Evolutionary conservation across 1,284 basidiomycete genomes (phyloP), one percentile per base, ranked within the genome.

Genomic region (Malassezia arunalokei): DNA sequence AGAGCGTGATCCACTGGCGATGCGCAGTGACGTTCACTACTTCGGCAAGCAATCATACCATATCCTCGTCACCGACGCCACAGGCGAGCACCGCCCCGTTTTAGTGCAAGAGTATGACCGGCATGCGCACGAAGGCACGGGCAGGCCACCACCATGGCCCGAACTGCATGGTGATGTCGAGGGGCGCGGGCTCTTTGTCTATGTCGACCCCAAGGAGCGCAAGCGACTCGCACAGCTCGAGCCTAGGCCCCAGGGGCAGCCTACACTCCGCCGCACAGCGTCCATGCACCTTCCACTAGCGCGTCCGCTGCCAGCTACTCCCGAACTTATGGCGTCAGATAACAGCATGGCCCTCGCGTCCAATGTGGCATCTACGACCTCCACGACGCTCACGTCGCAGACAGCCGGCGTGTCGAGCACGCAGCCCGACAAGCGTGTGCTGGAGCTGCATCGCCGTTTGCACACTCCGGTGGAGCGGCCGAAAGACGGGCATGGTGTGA

Each of bases 261-360:
- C 47, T 33, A 30, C 45, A 4, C 77, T 89, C 40, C 80, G 86
- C 47, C 81, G 86, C 7, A 80, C 83, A 0, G 82, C 82, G 5
- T 89, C 86, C 17, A 79, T 89, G 79, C 83, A 79, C 66, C 39
- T 46, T 7, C 37, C 57, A 27, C 33, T 20, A 12, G 35, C 31
- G 11, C 12, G 14, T 8, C 47, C 20, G 8, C 29, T 24, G 6
- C 38, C 32, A 3, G 59, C 50, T 27, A 56, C 59, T 15, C 61
- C 63, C 8, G 60, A 66, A 15, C 66, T 62, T 11, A 56, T 72
- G 57, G 70, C 68, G 1, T 71, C 68, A 6, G 70, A 68, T 14
- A 98, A 99, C 75, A 92, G 87, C 61, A 87, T 96, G 44, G 80
- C 82, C 39, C 83, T 96, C 67, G 90, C 92, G 2, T 91, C 87